Conservation (phyloP, 805 yeast genomes). For the Phaffomyces antillensis region DNA sequence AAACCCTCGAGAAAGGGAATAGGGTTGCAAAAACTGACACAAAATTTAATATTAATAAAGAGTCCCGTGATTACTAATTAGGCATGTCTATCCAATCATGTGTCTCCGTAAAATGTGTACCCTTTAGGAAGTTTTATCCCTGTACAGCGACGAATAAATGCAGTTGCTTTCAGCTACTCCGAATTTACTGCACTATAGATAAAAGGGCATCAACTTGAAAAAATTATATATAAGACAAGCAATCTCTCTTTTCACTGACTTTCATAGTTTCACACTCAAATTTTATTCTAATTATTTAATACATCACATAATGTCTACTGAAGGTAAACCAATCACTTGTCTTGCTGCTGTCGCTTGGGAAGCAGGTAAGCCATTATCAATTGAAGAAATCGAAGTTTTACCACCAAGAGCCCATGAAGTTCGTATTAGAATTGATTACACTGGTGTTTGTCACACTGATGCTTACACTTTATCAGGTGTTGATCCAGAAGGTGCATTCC, state of each 20-base stretch:
- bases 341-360: conserved; percentile 98
- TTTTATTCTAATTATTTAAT: no score
- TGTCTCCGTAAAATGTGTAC: background rate
- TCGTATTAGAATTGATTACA: conserved; percentile 75
- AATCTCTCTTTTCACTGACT: no score
- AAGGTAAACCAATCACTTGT: conserved; percentile 57
- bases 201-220: no score
- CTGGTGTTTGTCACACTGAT: conserved; percentile 98
- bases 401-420: conserved; percentile 98
- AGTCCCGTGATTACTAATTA: no score
- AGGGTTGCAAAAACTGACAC: background rate
- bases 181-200: background rate
- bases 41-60: background rate
- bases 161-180: background rate
- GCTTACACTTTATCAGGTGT: conserved; percentile 92
- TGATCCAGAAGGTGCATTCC: conserved; percentile 97
- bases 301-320: conserved; percentile 12
- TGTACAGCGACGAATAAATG: background rate
- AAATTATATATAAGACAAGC: no score
- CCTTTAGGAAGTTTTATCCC: background rate
- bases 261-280: background rate
- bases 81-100: background rate
- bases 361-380: conserved; percentile 72
- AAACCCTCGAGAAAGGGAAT: background rate
- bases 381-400: conserved; percentile 84